A percentile compares a stretch with the other conserved stretches of the same genome.
Conservation (phyloP, 1,284 basidiomycete genomes). For the Malassezia vespertilionis region DNA sequence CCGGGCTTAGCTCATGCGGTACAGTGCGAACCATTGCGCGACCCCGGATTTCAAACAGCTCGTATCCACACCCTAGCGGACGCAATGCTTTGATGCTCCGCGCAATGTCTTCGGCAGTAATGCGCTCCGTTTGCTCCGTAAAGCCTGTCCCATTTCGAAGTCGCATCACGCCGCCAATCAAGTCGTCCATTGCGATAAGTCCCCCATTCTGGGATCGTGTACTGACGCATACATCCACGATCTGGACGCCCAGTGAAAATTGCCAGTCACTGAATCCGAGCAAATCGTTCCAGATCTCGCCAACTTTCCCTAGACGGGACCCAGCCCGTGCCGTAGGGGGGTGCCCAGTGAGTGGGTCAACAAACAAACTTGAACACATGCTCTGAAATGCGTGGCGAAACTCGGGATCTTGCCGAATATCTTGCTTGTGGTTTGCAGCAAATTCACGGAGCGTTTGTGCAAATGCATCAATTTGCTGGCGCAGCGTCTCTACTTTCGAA, state of each 20-base stretch:
- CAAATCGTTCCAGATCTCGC: conserved; percentile 72
- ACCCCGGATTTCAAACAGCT: conserved; percentile 50
- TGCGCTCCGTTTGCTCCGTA: conserved; percentile 7
- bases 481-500: conserved; percentile 65
- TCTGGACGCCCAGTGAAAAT: conserved; percentile 87
- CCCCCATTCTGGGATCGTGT: conserved; percentile 82
- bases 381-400: conserved; percentile 88
- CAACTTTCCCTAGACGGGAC: conserved; percentile 52
- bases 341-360: conserved; percentile 66
- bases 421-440: conserved; percentile 68
- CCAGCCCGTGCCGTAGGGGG: conserved; percentile 6
- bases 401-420: conserved; percentile 70
- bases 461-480: conserved; percentile 71
- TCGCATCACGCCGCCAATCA: conserved; percentile 65
- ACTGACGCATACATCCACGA: conserved; percentile 88
- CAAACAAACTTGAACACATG: conserved; percentile 88
- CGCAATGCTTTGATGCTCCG: conserved; percentile 75
- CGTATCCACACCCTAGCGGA: conserved; percentile 79
- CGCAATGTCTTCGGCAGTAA: conserved; percentile 72
- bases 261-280: conserved; percentile 83
- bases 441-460: conserved; percentile 69
- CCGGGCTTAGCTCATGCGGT: conserved; percentile 48
- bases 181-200: conserved; percentile 74
- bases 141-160: conserved; percentile 54
- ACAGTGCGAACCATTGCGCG: conserved; percentile 49